These are phyloP conservation scores for Aureobasidium leucospermi DNA, from an alignment of 2,329 filamentous ascomycete genomes.

Conservation along the genomic window DNA sequence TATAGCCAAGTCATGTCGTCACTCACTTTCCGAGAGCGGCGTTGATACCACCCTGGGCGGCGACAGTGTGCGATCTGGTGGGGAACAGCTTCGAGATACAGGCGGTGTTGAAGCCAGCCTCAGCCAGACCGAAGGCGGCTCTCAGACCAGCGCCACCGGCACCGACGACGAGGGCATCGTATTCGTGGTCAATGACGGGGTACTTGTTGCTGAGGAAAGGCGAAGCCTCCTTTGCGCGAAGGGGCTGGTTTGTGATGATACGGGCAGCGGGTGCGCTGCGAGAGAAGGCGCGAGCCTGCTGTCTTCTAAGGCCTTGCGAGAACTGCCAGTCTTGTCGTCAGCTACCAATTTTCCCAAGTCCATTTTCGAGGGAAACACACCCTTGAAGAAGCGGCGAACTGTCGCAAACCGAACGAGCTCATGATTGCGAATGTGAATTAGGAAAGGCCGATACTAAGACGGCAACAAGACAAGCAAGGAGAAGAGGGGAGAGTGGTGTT, in stretches of 20 bases:
- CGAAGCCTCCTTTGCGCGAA: conserved; percentile 89
- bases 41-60: conserved; percentile 72
- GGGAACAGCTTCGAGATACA: conserved; percentile 84
- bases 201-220: conserved; percentile 85
- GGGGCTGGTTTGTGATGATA: conserved; percentile 76
- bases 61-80: conserved; percentile 77
- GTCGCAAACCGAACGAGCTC: conserved; percentile 31
- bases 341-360: not conserved
- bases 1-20: not conserved
- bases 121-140: conserved; percentile 77
- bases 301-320: conserved; percentile 28
- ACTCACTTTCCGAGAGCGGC: conserved; percentile 69
- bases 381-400: conserved; percentile 25
- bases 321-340: conserved; percentile 12
- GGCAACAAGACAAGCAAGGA: not conserved
- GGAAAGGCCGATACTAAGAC: conserved; percentile 1
- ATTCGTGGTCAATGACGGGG: conserved; percentile 97
- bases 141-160: conserved; percentile 75
- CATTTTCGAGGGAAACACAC: conserved; percentile 17
- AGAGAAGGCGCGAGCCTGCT: conserved; percentile 67
- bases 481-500: not conserved
- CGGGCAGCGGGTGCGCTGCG: conserved; percentile 75
- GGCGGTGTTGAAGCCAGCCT: conserved; percentile 83
- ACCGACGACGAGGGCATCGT: conserved; percentile 92
- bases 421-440: conserved; percentile 19